Percentiles rank a stretch among this genome's conserved stretches.
phyloP scores from a whole-genome alignment of 352 stramenopile genomes.

The Phytophthora pseudosyringae region DNA sequence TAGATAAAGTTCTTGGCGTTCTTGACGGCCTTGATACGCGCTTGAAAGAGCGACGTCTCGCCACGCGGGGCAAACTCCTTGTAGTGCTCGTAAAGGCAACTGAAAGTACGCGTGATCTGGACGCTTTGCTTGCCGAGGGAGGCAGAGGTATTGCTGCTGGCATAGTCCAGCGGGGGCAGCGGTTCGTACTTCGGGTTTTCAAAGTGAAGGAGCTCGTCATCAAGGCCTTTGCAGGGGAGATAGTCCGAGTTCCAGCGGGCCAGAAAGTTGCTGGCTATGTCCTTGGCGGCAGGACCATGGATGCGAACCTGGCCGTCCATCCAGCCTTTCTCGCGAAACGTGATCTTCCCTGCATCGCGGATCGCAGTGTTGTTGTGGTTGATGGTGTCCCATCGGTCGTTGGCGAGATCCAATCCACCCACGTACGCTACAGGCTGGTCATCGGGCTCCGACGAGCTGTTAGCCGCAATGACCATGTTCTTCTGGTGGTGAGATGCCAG shows the following conservation, averaged over 20 bases:
- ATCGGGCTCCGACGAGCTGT: background rate
- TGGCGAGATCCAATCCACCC: constrained; percentile 52
- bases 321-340: constrained; percentile 55
- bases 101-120: constrained; percentile 59
- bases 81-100: constrained; percentile 55
- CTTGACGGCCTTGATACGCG: constrained; percentile 35
- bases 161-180: constrained; percentile 13
- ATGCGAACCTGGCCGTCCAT: constrained; percentile 57
- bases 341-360: constrained; percentile 36
- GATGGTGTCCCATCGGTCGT: constrained; percentile 65
- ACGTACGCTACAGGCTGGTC: constrained; percentile 46
- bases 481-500: constrained; percentile 58
- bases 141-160: constrained; percentile 10
- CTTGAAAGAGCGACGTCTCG: constrained; percentile 51
- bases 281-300: constrained; percentile 41
- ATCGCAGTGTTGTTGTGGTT: constrained; percentile 49
- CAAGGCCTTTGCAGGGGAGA: constrained; percentile 20
- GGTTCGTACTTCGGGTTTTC: constrained; percentile 43
- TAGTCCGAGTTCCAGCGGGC: constrained; percentile 53
- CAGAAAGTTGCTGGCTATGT: constrained; percentile 61
- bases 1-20: constrained; percentile 41
- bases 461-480: constrained; percentile 36
- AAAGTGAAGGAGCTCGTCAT: constrained; percentile 48
- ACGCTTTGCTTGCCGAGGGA: constrained; percentile 31
- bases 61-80: constrained; percentile 53